Evolutionary conservation across 2,329 filamentous ascomycete genomes (phyloP).

Genomic region (Neofusicoccum parvum): DNA sequence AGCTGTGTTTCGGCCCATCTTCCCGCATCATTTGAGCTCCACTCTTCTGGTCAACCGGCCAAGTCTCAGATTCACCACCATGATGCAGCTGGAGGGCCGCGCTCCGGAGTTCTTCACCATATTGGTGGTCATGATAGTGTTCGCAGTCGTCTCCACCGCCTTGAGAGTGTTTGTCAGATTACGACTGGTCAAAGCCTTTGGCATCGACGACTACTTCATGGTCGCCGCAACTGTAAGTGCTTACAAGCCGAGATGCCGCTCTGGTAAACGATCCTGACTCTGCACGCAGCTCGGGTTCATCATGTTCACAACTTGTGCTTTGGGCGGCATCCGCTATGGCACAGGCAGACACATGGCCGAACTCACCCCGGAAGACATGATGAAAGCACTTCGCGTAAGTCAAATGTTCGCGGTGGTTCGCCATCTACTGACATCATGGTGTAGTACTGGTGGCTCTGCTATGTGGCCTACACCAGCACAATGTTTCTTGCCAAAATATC

Average conservation of each 20-base stretch:
- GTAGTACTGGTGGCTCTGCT: constrained; percentile 22
- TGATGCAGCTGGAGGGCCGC: neutral
- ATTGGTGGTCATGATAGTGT: neutral
- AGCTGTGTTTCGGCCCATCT: too few species aligned
- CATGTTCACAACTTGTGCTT: constrained; percentile 25
- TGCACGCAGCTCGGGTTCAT: constrained; percentile 28
- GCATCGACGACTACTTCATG: constrained; percentile 40
- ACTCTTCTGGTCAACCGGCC: too few species aligned
- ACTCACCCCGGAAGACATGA: constrained; percentile 26
- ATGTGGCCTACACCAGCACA: constrained; percentile 15
- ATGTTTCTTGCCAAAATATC: constrained; percentile 15
- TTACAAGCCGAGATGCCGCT: neutral
- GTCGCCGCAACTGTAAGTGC: constrained; percentile 33
- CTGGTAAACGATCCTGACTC: too few species aligned
- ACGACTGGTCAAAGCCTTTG: constrained; percentile 38
- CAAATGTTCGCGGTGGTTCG: neutral
- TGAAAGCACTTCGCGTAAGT: constrained; percentile 29
- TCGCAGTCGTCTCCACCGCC: constrained; percentile 30
- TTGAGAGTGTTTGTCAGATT: constrained; percentile 36
- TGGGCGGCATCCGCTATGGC: constrained; percentile 21
- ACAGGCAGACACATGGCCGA: constrained; percentile 25
- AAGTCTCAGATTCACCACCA: neutral
- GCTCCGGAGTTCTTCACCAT: neutral
- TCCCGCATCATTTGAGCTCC: too few species aligned
- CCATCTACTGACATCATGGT: neutral